These are phyloP conservation scores for Camillea tinctor DNA, from an alignment of 2,329 filamentous ascomycete genomes.

Conservation along the genomic window DNA sequence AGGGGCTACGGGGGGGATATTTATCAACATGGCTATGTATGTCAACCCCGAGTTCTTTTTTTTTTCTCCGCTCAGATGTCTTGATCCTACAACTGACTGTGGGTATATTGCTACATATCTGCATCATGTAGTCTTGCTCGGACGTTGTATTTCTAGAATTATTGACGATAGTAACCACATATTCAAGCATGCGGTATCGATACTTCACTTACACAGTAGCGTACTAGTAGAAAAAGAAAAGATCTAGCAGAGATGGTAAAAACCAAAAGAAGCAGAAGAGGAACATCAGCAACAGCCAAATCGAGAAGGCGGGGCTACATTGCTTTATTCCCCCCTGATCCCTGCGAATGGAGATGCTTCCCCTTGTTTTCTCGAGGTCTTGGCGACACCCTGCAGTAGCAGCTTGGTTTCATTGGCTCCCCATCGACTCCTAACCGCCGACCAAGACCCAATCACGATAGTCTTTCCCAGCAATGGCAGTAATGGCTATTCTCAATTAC, in stretches of 20 bases:
- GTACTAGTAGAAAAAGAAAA: not conserved
- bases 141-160: not conserved
- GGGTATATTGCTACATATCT: not conserved
- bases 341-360: slow-evolving; percentile 16
- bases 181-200: too few species aligned
- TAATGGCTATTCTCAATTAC: slow-evolving; percentile 24
- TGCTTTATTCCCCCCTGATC: slow-evolving; percentile 6
- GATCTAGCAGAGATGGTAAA: not conserved
- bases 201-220: too few species aligned
- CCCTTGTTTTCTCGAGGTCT: slow-evolving; percentile 9
- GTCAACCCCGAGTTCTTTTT: not conserved
- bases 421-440: slow-evolving; percentile 30
- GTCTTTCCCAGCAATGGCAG: slow-evolving; percentile 16
- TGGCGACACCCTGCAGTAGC: slow-evolving; percentile 8
- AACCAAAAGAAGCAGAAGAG: not conserved
- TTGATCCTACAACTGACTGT: too few species aligned
- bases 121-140: not conserved
- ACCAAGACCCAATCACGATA: slow-evolving; percentile 28
- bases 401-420: slow-evolving; percentile 25
- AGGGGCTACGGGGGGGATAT: too few species aligned
- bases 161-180: not conserved
- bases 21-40: not conserved
- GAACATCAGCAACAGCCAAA: not conserved
- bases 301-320: not conserved
- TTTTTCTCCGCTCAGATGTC: too few species aligned